Evolutionary conservation across 176 grass and related monocot species (phyloP).

Genomic region (bread wheat (Triticum aestivum)): IWGSC_CS_RefSeq_v2.1 NC_057813.1:592634909-592635408

Average conservation of each 20-base stretch:
- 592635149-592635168: not conserved
- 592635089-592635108: conserved; percentile 84
- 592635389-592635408: conserved; percentile 55
- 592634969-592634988: conserved; percentile 91
- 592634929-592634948: not conserved
- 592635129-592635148: not conserved
- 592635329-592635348: conserved; percentile 68
- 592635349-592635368: conserved; percentile 80
- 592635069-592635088: conserved; percentile 80
- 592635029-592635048: conserved; percentile 61
- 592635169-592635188: not conserved
- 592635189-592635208: not conserved
- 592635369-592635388: conserved; percentile 52
- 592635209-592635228: conserved; percentile 81
- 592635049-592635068: conserved; percentile 88
- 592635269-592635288: conserved; percentile 89
- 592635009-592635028: conserved; percentile 70
- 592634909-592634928: not conserved
- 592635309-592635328: conserved; percentile 50
- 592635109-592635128: conserved; percentile 45
- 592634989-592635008: conserved; percentile 96
- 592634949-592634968: conserved; percentile 75
- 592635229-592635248: conserved; percentile 58
- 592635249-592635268: conserved; percentile 71
- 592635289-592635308: conserved; percentile 82